Evolutionary conservation across 495 filamentous ascomycete genomes (phyloP), one percentile per base, ranked within the genome.

Genomic region (Penicillium turbatum): DNA sequence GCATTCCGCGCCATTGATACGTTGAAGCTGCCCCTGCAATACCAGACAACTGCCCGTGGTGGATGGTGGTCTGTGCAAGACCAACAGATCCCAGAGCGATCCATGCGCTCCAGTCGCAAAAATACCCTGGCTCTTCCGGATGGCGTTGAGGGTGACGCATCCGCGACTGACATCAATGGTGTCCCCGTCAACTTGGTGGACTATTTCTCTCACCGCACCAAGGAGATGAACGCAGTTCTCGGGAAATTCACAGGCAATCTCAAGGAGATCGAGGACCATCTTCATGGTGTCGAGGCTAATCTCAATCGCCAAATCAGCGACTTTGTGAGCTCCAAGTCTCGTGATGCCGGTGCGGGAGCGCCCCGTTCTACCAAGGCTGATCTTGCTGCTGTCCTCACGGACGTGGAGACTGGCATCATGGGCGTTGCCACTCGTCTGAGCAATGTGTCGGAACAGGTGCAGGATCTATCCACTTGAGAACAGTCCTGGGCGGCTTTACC

Each of bases 221-320:
- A 89, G 41, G 87, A 86, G 57, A 85, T 95, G 81, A 72, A 79
- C 7, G 67, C 74, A 6, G 85, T 85, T 26, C 77, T 92, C 30
- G 75, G 78, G 6, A 76, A 70, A 56, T 90, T 91, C 64, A 79
- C 83, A 56, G 69, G 73, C 27, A 89, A 86, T 53, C 69, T 96
- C 44, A 74, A 79, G 42, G 90, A 95, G 66, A 90, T 96, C 46
- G 90, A 96, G 69, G 78, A 82, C 57, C 89, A 93, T 65, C 75
- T 96, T 42, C 76, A 86, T 43, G 83, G 85, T 3, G 83, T 96
- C 19, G 89, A 95, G 62, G 72, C 75, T 8, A 82, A 80, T 24
- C 77, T 89, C 40, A 74, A 85, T 55, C 79, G 85, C 51, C 85
- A 90, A 65, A 80, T 88, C 49, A 82, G 87, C 68, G 76, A 85